Percentiles rank a stretch among this genome's conserved stretches.
phyloP scores from a whole-genome alignment of 108 stramenopile genomes.

The Seminavis robusta region DNA sequence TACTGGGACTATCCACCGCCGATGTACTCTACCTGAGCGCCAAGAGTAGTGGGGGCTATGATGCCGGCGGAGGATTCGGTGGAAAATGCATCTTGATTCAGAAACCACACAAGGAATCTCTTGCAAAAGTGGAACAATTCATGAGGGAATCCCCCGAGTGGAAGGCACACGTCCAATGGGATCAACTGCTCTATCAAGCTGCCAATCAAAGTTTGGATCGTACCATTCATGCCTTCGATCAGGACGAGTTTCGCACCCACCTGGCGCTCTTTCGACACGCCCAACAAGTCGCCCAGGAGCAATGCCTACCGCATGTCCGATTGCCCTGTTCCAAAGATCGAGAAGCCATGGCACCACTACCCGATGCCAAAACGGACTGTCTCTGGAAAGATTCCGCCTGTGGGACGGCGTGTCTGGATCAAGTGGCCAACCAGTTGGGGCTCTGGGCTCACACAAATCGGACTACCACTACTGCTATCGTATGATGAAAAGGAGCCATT shows the following conservation, averaged over 20 bases:
- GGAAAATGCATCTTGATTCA: background rate
- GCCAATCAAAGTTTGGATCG: constrained; percentile 39
- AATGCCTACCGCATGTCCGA: background rate
- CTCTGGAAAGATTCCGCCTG: constrained; percentile 36
- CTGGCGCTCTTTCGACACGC: constrained; percentile 19
- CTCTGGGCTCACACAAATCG: no score
- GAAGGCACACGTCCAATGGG: constrained; percentile 8
- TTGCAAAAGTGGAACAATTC: background rate
- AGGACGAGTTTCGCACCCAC: constrained; percentile 12
- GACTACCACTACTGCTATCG: no score
- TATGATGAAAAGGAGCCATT: no score
- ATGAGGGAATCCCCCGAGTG: constrained; percentile 9
- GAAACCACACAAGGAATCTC: constrained; percentile 1
- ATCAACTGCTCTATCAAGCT: constrained; percentile 19
- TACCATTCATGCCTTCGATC: constrained; percentile 42
- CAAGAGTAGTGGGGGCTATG: constrained; percentile 20
- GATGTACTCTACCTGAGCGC: constrained; percentile 29
- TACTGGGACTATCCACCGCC: constrained; percentile 16
- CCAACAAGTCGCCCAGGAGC: background rate
- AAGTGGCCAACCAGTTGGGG: constrained; percentile 12
- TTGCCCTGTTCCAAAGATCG: constrained; percentile 33
- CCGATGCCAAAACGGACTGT: constrained; percentile 25
- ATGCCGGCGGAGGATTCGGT: constrained; percentile 16
- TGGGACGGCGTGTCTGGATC: constrained; percentile 42
- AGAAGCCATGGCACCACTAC: background rate